phyloP scores from a whole-genome alignment of 1,284 basidiomycete genomes.

The Phellopilus nigrolimitatus region DNA sequence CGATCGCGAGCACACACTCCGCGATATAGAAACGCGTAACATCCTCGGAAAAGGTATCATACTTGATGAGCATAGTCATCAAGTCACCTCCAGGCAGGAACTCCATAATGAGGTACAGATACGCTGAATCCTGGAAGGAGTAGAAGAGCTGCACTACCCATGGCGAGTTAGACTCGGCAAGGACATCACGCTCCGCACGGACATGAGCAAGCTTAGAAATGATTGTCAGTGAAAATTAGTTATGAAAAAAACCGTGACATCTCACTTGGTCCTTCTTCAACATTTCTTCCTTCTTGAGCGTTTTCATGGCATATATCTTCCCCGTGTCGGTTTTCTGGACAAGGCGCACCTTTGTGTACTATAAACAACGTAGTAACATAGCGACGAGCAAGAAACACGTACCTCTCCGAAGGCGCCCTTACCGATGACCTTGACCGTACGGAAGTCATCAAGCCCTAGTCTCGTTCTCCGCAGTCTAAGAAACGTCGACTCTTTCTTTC shows the following conservation, averaged over 20 bases:
- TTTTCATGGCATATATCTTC: conserved; percentile 99
- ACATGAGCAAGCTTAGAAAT: conserved; percentile 84
- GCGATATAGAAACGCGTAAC: conserved; percentile 99
- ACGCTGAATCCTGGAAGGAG: conserved; percentile 96
- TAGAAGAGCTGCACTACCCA: conserved; percentile 99
- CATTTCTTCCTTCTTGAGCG: conserved; percentile 97
- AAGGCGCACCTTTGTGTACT: conserved; percentile 69
- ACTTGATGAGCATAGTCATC: conserved; percentile 99
- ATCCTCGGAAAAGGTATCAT: conserved; percentile 98
- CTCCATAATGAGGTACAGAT: conserved; percentile 98
- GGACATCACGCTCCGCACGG: conserved; percentile 95
- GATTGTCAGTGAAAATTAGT: conserved; percentile 1
- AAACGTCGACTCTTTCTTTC: conserved; percentile 89
- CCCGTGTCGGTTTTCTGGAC: conserved; percentile 97
- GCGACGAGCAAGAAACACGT: conserved; percentile 21
- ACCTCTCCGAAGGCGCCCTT: conserved; percentile 99
- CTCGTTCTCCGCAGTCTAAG: conserved; percentile 88
- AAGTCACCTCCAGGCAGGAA: conserved; percentile 97
- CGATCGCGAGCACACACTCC: conserved; percentile 96
- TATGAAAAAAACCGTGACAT: conserved; percentile 23
- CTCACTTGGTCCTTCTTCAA: conserved; percentile 96
- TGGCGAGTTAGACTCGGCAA: conserved; percentile 95
- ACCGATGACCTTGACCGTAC: conserved; percentile 97
- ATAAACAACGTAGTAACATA: not conserved
- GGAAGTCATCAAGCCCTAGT: conserved; percentile 90